A percentile compares a stretch with the other conserved stretches of the same genome.
phyloP scores from a whole-genome alignment of 2,329 filamentous ascomycete genomes.

The Cytospora paraplurivora region DNA sequence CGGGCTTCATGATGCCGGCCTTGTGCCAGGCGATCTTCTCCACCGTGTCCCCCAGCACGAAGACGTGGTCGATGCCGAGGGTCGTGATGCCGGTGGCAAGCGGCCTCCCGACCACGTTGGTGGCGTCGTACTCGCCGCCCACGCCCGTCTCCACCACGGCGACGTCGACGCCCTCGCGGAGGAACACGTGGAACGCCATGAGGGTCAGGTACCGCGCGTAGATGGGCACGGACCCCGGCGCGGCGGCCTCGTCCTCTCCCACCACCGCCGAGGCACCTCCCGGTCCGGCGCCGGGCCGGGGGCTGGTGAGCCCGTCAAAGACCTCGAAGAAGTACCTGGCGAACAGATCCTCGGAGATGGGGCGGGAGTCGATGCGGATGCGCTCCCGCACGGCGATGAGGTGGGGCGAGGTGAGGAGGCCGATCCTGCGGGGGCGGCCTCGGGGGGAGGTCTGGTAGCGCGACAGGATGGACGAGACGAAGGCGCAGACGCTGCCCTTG shows the following conservation, averaged over 20 bases:
- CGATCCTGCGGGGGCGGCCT: slow-evolving; percentile 49
- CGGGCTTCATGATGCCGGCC: slow-evolving; percentile 68
- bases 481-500: slow-evolving; percentile 73
- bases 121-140: slow-evolving; percentile 69
- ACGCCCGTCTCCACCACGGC: slow-evolving; percentile 69
- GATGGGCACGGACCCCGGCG: slow-evolving; percentile 47
- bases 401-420: slow-evolving; percentile 71
- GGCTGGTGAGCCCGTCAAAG: slow-evolving; percentile 56
- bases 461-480: slow-evolving; percentile 63
- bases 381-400: slow-evolving; percentile 68
- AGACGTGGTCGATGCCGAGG: slow-evolving; percentile 71
- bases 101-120: slow-evolving; percentile 64
- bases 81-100: slow-evolving; percentile 63
- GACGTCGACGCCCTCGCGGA: slow-evolving; percentile 62
- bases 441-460: slow-evolving; percentile 44
- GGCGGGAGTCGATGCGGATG: slow-evolving; percentile 62
- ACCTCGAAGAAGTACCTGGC: slow-evolving; percentile 69
- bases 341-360: slow-evolving; percentile 61
- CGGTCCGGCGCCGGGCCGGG: slow-evolving; percentile 30
- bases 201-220: slow-evolving; percentile 63
- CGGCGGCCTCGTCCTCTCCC: slow-evolving; percentile 35
- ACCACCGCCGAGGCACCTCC: slow-evolving; percentile 34
- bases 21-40: slow-evolving; percentile 75
- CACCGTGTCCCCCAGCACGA: slow-evolving; percentile 62
- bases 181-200: slow-evolving; percentile 67